These are phyloP conservation scores for Alternaria longipes DNA, from an alignment of 2,329 filamentous ascomycete species.

Conservation along the genomic window DNA sequence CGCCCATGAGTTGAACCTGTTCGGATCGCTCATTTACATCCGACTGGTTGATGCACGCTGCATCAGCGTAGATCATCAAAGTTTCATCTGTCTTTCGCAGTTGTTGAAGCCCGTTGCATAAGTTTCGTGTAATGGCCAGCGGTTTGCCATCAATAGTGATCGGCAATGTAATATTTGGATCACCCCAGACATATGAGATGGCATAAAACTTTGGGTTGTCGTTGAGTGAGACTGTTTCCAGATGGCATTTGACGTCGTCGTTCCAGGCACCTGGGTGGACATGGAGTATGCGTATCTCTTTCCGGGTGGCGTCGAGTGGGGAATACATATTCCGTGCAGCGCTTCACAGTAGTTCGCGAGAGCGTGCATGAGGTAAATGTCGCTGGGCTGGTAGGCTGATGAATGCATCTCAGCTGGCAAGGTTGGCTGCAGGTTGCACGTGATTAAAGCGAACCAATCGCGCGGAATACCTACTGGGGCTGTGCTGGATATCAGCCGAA, in stretches of 20 bases:
- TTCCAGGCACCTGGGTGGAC: neutral
- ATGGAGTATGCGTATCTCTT: conserved; percentile 12
- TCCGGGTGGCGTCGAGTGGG: neutral
- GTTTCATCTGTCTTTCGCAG: neutral
- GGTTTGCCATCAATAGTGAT: conserved; percentile 1
- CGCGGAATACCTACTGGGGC: neutral
- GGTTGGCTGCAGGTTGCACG: neutral
- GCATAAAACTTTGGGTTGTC: conserved; percentile 6
- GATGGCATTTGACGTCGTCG: neutral
- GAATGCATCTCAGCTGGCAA: neutral
- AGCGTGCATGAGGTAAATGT: neutral
- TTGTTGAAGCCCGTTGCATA: neutral
- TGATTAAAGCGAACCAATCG: neutral
- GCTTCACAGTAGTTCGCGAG: neutral
- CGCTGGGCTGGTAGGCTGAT: neutral
- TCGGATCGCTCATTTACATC: conserved; percentile 11
- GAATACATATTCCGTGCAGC: neutral
- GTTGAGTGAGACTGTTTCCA: conserved; percentile 4
- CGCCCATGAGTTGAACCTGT: conserved; percentile 21
- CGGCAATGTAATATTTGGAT: neutral
- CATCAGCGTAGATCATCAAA: conserved; percentile 14
- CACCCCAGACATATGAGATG: conserved; percentile 14
- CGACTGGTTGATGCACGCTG: conserved; percentile 26
- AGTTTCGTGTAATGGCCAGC: conserved; percentile 1
- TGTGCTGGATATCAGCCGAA: neutral